Conservation (phyloP, 2,329 filamentous ascomycete genomes). For the Sporothrix pallida region DNA sequence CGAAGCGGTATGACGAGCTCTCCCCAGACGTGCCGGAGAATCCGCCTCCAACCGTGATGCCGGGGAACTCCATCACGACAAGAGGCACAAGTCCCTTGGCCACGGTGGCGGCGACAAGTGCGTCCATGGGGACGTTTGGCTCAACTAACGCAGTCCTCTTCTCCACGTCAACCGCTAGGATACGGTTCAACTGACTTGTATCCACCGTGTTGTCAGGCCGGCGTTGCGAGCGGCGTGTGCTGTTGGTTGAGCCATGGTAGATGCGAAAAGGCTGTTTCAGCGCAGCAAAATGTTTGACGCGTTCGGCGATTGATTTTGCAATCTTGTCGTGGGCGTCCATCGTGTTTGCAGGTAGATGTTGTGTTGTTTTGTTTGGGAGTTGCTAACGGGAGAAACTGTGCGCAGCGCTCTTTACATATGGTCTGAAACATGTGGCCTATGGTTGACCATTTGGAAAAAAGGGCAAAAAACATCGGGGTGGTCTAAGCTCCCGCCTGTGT, state of each 20-base stretch:
- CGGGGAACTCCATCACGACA: conserved; percentile 74
- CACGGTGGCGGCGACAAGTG: conserved; percentile 63
- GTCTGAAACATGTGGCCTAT: no score
- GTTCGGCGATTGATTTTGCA: conserved; percentile 49
- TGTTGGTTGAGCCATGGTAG: conserved; percentile 78
- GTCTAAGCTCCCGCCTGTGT: no score
- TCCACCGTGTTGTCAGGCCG: conserved; percentile 65
- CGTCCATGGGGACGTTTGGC: conserved; percentile 73
- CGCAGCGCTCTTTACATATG: no score
- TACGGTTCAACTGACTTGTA: conserved; percentile 66
- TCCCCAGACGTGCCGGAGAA: conserved; percentile 71
- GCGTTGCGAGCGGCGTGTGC: conserved; percentile 65
- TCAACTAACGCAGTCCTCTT: conserved; percentile 65
- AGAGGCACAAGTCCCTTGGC: conserved; percentile 62
- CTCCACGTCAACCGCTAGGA: conserved; percentile 64
- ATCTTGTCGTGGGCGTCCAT: conserved; percentile 55
- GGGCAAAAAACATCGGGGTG: no score
- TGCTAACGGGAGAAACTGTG: neutral
- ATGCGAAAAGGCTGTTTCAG: conserved; percentile 68
- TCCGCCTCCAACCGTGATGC: conserved; percentile 71
- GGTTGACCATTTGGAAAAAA: no score
- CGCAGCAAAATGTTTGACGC: conserved; percentile 53
- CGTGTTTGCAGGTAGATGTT: neutral
- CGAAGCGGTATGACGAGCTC: conserved; percentile 69
- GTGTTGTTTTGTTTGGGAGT: neutral